Percentiles rank a stretch among this genome's conserved stretches.
These are phyloP conservation scores for Monosporozyma servazzii DNA, from an alignment of 805 yeast species.

Conservation along the genomic window DNA sequence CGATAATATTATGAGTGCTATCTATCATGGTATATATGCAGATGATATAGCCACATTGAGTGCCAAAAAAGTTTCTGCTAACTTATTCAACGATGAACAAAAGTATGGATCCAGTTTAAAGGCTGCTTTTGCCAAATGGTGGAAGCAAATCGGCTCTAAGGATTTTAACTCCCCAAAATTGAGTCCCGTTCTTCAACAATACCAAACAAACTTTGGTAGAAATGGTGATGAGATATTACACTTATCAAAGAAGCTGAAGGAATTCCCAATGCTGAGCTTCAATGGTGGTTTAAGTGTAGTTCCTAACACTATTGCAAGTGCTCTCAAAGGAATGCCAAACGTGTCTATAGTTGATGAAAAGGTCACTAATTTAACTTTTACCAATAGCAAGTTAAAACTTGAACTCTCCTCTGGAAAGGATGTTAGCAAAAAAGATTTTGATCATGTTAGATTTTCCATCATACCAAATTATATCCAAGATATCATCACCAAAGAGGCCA, in stretches of 20 bases:
- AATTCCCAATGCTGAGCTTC: slow-evolving; percentile 55
- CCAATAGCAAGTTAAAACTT: neutral
- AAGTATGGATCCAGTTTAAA: slow-evolving; percentile 49
- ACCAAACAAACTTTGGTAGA: slow-evolving; percentile 35
- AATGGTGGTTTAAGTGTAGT: slow-evolving; percentile 47
- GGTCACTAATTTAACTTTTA: slow-evolving; percentile 6
- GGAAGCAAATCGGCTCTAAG: slow-evolving; percentile 4
- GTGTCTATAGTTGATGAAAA: slow-evolving; percentile 12
- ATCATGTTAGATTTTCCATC: slow-evolving; percentile 54
- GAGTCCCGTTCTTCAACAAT: slow-evolving; percentile 17
- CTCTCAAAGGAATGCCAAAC: slow-evolving; percentile 34
- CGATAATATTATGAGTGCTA: slow-evolving; percentile 63
- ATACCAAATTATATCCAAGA: slow-evolving; percentile 35
- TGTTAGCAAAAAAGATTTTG: slow-evolving; percentile 26
- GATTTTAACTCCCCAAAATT: neutral
- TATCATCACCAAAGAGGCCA: slow-evolving; percentile 18
- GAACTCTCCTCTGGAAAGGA: neutral
- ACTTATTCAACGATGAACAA: slow-evolving; percentile 47
- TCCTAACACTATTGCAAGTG: slow-evolving; percentile 36
- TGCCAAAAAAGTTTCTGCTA: slow-evolving; percentile 49
- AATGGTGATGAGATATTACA: slow-evolving; percentile 30
- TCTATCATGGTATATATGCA: slow-evolving; percentile 84
- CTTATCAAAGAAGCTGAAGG: slow-evolving; percentile 34
- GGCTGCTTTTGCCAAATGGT: slow-evolving; percentile 33
- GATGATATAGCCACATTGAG: slow-evolving; percentile 67